Base-by-base conservation (phyloP, 2,329 filamentous ascomycete species). In the Teratosphaeria zuluensis region DNA sequence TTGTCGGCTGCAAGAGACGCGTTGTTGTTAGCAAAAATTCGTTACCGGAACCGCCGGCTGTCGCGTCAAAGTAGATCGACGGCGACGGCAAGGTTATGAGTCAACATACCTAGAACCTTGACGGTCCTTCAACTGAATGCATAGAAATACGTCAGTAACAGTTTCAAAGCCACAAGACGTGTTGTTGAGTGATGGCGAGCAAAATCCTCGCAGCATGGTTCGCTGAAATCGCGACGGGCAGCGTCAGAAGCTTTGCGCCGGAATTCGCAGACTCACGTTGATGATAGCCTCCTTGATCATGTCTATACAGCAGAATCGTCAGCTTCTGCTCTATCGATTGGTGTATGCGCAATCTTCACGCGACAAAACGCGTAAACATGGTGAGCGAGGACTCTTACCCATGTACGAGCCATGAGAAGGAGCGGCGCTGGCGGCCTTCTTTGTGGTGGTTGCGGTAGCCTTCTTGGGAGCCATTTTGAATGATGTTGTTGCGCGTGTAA, bases 221-320 rank as follows among this genome's bases (percentile, higher is more conserved):
- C 51, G 51, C 28, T 38, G 54, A 59, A 58, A 53, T 53, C 60
- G 62, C 61, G 58, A 59, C 59, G 58, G 53, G 56, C 24, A 52
- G 55, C 56, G 53, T 57, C 54, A 55, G 21, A 24, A 35, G 64
- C 74, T 77, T 66, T 69, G 78, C 80, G 78, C 80, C 72, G 64
- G 70, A 66, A 69, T 71, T 71, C 73, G 76, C 80, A 70, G 72
- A 87, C 85, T 84, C 75, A 88, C 85, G 76, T 81, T 83, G 70
- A 86, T 74, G 72, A 88, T 85, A 67, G 84, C 85, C 74, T 87
- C 84, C 77, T 86, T 86, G 75, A 88, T 85, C 85, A 88, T 87
- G 75, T 86, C 84, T 86, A 74, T 72, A 70, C 51, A 66, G 64
- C 66, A 59, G 67, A 79, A 84, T 77, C 84, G 80, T 72, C 81